Conservation (phyloP, 1,139 yeast genomes). For the Sugiyamaella neomexicana region DNA sequence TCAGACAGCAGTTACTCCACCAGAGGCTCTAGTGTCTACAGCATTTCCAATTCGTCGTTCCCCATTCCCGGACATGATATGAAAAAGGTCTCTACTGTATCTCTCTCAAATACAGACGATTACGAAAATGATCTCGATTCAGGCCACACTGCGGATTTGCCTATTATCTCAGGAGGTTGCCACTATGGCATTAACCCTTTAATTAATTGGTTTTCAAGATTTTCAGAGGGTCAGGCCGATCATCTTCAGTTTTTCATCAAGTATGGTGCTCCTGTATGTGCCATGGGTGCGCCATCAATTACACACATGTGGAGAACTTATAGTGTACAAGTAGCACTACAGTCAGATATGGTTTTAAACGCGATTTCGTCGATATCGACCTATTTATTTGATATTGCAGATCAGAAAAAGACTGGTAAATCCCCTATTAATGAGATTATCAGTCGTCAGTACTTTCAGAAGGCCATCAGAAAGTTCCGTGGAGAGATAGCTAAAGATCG, state of each 20-base stretch:
- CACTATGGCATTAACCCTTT: not conserved
- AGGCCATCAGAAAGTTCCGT: conserved; percentile 8
- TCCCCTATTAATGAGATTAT: not conserved
- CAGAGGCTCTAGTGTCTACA: not conserved
- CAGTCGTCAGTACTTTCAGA: conserved; percentile 11
- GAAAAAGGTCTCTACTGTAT: too few relatives aligned
- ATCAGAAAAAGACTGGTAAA: not conserved
- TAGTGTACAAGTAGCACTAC: conserved; percentile 11
- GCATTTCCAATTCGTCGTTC: not conserved
- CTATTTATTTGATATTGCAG: conserved; percentile 1
- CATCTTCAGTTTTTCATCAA: conserved; percentile 14
- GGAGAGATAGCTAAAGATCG: conserved; percentile 13
- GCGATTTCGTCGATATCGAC: conserved; percentile 15
- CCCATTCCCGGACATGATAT: not conserved
- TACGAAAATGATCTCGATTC: too few relatives aligned
- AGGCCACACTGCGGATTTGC: not conserved
- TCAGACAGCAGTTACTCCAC: not conserved
- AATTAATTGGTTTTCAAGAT: conserved; percentile 9
- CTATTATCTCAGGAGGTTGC: not conserved
- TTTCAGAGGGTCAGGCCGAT: conserved; percentile 1
- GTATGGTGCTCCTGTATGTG: conserved; percentile 15
- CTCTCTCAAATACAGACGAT: not conserved
- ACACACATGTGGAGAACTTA: conserved; percentile 11
- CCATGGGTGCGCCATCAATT: conserved; percentile 14
- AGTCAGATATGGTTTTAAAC: conserved; percentile 14